phyloP scores from a whole-genome alignment of 805 yeast species.

The Candida khao-thaluensis region DNA sequence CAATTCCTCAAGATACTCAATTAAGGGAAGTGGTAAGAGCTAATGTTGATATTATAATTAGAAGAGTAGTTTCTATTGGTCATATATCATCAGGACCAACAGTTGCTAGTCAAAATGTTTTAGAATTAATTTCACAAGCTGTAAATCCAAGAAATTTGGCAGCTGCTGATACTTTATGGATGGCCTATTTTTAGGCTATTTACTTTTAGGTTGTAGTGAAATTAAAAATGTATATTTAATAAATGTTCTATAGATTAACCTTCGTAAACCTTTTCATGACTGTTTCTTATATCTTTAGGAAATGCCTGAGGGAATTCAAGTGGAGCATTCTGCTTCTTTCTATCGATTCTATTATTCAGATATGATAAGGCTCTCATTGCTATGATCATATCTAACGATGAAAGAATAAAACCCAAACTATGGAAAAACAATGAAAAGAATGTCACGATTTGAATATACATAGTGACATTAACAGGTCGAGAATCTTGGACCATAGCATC shows the following conservation, averaged over 20 bases:
- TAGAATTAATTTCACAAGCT: constrained; percentile 90
- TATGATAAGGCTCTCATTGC: constrained; percentile 17
- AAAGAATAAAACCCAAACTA: constrained; percentile 14
- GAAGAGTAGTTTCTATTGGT: constrained; percentile 72
- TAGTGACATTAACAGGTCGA: constrained; percentile 27
- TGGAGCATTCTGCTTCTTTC: constrained; percentile 10
- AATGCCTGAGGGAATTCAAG: constrained; percentile 6
- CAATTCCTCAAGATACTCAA: constrained; percentile 80
- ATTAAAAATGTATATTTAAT: no score
- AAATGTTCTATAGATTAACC: background rate
- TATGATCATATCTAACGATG: constrained; percentile 14
- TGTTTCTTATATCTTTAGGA: constrained; percentile 6
- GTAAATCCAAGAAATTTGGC: constrained; percentile 94
- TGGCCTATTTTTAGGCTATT: constrained; percentile 74
- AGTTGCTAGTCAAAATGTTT: constrained; percentile 82
- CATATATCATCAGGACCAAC: constrained; percentile 61
- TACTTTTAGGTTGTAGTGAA: no score
- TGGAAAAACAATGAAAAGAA: constrained; percentile 19
- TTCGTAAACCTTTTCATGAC: background rate
- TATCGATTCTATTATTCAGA: constrained; percentile 23
- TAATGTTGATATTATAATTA: constrained; percentile 81
- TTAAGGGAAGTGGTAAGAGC: constrained; percentile 81
- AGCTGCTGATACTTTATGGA: constrained; percentile 87
- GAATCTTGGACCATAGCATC: constrained; percentile 6
- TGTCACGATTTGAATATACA: constrained; percentile 25